Evolutionary conservation across 2,329 filamentous ascomycete species (phyloP).

Genomic region (Aureobasidium mangrovei): DNA sequence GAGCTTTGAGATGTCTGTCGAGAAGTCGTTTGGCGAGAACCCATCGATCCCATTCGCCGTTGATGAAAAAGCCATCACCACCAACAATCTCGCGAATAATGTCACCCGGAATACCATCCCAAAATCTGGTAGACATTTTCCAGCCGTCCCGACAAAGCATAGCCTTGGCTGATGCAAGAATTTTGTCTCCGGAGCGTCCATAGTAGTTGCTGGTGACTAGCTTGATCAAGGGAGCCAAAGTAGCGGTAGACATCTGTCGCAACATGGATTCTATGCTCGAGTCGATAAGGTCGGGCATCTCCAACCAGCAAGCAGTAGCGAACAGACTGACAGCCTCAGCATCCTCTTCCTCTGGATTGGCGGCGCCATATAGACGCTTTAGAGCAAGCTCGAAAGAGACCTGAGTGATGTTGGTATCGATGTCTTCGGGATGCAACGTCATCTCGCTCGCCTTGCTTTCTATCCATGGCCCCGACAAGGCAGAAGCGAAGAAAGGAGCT

Average conservation of each 20-base stretch:
- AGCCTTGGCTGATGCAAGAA: slow-evolving; percentile 48
- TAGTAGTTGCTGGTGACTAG: slow-evolving; percentile 50
- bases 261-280: slow-evolving; percentile 46
- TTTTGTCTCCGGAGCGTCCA: slow-evolving; percentile 45
- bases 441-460: slow-evolving; percentile 46
- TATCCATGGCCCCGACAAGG: slow-evolving; percentile 47
- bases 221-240: slow-evolving; percentile 41
- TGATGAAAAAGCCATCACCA: slow-evolving; percentile 50
- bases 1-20: slow-evolving; percentile 41
- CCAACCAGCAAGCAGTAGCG: slow-evolving; percentile 49
- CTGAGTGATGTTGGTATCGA: slow-evolving; percentile 46
- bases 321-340: slow-evolving; percentile 46
- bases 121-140: slow-evolving; percentile 46
- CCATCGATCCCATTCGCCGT: slow-evolving; percentile 51
- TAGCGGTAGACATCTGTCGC: slow-evolving; percentile 45
- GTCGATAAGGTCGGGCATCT: slow-evolving; percentile 49
- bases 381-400: slow-evolving; percentile 46
- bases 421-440: slow-evolving; percentile 43
- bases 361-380: slow-evolving; percentile 45
- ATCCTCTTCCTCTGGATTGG: slow-evolving; percentile 41
- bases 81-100: slow-evolving; percentile 51
- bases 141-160: slow-evolving; percentile 50
- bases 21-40: slow-evolving; percentile 46
- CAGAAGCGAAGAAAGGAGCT: slow-evolving; percentile 47
- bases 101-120: slow-evolving; percentile 51